Base-by-base conservation (phyloP, 2,329 filamentous ascomycete species). In the Blastomyces parvus region DNA sequence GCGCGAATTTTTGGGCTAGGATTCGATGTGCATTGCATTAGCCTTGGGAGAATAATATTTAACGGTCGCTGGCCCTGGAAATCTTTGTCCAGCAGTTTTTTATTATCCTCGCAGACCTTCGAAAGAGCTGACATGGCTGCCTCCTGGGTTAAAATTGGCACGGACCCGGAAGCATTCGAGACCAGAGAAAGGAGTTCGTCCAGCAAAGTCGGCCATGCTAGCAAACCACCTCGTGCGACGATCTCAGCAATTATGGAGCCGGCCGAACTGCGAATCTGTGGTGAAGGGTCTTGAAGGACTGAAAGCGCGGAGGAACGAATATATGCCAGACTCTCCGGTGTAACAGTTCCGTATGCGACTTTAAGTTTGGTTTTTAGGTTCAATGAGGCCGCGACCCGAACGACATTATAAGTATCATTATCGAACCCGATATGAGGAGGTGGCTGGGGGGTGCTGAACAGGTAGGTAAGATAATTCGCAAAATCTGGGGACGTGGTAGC, bases 51-150 rank as follows among this genome's bases (percentile, higher is more conserved):
- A 56, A 99, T 86, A 70, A 91, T 88, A 73, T 89, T 88, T 65
- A 97, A 84, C 1, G 94, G 94, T 63, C 91, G 84, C 76, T 97
- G 88, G 65, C 91, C 91, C 72, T 91, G 87, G 74, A 96, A 90
- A 67, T 96, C 90, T 70, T 88, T 87, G 76, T 96, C 91, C 62
- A 99, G 81, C 64, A 90, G 82, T 73, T 89, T 91, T 71, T 86
- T 87, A 78, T 96, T 97, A 78, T 99, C 94, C 77, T 99, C 94
- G 77, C 94, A 99, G 66, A 99, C 92, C 81, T 97, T 97, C 74
- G 88, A 81, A 76, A 99, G 82, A 58, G 94, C 92, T 59, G 89
- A 86, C 89, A 97, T 96, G 69, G 91, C 92, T 65, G 92, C 92
- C 74, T 99, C 93, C 73, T 97, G 91, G 14, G 88, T 87, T 71